Conservation (phyloP, 345 rosid species). For the Dovyalis caffra region DNA sequence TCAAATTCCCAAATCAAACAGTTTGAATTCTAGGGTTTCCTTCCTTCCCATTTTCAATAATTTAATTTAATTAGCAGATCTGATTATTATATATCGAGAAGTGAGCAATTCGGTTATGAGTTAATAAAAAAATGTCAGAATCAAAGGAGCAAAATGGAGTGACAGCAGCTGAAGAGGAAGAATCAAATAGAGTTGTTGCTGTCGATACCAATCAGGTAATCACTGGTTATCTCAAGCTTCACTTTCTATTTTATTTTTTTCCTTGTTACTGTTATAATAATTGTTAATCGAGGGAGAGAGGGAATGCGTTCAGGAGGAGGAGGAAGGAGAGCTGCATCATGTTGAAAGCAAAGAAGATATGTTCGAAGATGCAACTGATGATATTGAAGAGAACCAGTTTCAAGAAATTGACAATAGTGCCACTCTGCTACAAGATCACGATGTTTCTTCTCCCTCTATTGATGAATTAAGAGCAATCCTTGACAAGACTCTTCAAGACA, state of each 20-base stretch:
- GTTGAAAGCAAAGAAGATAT: slow-evolving; percentile 76
- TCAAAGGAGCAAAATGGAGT: slow-evolving; percentile 24
- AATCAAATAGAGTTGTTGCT: slow-evolving; percentile 9
- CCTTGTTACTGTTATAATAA: background rate
- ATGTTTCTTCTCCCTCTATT: background rate
- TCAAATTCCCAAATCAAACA: slow-evolving; percentile 4
- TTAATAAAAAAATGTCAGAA: slow-evolving; percentile 42
- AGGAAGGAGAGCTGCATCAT: slow-evolving; percentile 19
- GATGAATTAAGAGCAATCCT: background rate
- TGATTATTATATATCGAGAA: background rate
- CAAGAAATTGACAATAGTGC: slow-evolving; percentile 17
- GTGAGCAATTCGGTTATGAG: slow-evolving; percentile 18
- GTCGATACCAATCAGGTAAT: slow-evolving; percentile 27
- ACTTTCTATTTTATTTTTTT: background rate
- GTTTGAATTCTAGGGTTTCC: slow-evolving; percentile 17
- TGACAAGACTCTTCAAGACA: slow-evolving; percentile 1
- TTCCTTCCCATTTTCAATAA: background rate
- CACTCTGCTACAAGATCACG: background rate
- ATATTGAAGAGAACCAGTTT: slow-evolving; percentile 44
- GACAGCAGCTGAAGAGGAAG: background rate
- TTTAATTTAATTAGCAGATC: slow-evolving; percentile 26
- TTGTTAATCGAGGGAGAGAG: background rate
- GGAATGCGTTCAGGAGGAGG: slow-evolving; percentile 24
- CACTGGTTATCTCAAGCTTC: background rate
- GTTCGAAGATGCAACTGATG: slow-evolving; percentile 90